Percentiles rank a stretch among this genome's conserved stretches.
Evolutionary conservation across 2,329 filamentous ascomycete genomes (phyloP).

Genomic region (Epicoccum nigrum): DNA sequence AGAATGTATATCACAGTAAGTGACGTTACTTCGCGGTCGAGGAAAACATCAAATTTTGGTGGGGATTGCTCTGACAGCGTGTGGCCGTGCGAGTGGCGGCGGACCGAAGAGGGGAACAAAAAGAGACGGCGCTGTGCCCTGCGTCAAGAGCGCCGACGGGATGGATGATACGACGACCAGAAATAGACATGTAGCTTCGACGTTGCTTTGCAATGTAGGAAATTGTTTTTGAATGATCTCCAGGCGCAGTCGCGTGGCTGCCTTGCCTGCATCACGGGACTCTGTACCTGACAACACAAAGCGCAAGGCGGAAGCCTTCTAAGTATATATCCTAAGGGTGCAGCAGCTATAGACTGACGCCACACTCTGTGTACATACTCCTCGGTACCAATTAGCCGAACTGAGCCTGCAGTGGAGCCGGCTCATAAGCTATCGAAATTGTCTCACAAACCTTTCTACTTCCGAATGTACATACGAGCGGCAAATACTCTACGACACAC

Average conservation of each 20-base stretch:
- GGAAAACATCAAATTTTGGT: slow-evolving; percentile 2
- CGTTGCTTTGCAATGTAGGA: slow-evolving; percentile 3
- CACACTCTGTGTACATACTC: not conserved
- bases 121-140: slow-evolving; percentile 13
- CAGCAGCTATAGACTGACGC: no score
- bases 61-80: slow-evolving; percentile 1
- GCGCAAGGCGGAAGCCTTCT: slow-evolving; percentile 2
- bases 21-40: slow-evolving; percentile 18
- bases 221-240: not conserved
- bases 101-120: slow-evolving; percentile 7
- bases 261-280: not conserved
- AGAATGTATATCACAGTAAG: slow-evolving; percentile 6
- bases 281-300: not conserved
- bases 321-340: no score
- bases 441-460: slow-evolving; percentile 1
- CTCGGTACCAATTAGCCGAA: slow-evolving; percentile 1
- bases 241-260: not conserved
- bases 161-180: not conserved
- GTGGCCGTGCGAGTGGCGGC: slow-evolving; percentile 14
- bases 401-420: slow-evolving; percentile 1
- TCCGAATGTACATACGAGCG: not conserved
- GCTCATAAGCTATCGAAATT: not conserved
- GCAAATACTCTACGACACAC: not conserved
- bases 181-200: slow-evolving; percentile 7
- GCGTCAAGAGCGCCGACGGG: slow-evolving; percentile 6